phyloP scores from a whole-genome alignment of 2,329 filamentous ascomycete genomes.

The Rutstroemia sydowiana region DNA sequence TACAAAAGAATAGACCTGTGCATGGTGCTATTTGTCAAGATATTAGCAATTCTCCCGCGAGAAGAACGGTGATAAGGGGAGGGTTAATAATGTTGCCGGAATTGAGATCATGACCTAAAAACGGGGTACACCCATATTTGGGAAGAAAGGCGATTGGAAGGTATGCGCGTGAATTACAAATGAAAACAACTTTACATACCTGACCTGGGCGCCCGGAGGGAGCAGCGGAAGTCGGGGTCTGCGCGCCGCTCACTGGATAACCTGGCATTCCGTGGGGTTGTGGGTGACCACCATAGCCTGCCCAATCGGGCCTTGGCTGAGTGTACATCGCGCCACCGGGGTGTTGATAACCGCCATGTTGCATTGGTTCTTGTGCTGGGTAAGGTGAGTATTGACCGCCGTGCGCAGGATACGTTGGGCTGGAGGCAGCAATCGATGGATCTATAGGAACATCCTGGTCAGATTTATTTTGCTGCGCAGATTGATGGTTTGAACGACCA shows the following conservation, averaged over 20 bases:
- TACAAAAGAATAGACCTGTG: slow-evolving; percentile 95
- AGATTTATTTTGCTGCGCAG: slow-evolving; percentile 78
- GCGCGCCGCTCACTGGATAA: slow-evolving; percentile 26
- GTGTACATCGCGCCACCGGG: slow-evolving; percentile 54
- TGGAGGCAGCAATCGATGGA: slow-evolving; percentile 91
- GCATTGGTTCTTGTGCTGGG: slow-evolving; percentile 77
- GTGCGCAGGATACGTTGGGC: slow-evolving; percentile 79
- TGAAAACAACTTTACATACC: slow-evolving; percentile 40
- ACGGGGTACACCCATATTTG: too few species aligned
- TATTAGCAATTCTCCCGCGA: slow-evolving; percentile 2
- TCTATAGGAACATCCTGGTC: slow-evolving; percentile 98
- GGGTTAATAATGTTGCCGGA: too few species aligned
- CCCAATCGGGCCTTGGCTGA: slow-evolving; percentile 70
- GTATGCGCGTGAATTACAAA: neutral
- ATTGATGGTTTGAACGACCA: slow-evolving; percentile 64
- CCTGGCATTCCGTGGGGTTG: slow-evolving; percentile 17
- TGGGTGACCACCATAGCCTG: slow-evolving; percentile 50
- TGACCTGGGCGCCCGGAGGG: slow-evolving; percentile 49
- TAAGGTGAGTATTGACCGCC: slow-evolving; percentile 76
- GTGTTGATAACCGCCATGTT: slow-evolving; percentile 63
- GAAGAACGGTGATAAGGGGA: too few species aligned
- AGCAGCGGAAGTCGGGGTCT: slow-evolving; percentile 46
- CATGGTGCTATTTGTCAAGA: slow-evolving; percentile 36
- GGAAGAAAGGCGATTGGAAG: too few species aligned
- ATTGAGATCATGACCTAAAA: too few species aligned